A percentile compares a stretch with the other conserved stretches of the same genome.
Evolutionary conservation across 148 eudicot species (phyloP).

Genomic region (Spergularia marina): DNA sequence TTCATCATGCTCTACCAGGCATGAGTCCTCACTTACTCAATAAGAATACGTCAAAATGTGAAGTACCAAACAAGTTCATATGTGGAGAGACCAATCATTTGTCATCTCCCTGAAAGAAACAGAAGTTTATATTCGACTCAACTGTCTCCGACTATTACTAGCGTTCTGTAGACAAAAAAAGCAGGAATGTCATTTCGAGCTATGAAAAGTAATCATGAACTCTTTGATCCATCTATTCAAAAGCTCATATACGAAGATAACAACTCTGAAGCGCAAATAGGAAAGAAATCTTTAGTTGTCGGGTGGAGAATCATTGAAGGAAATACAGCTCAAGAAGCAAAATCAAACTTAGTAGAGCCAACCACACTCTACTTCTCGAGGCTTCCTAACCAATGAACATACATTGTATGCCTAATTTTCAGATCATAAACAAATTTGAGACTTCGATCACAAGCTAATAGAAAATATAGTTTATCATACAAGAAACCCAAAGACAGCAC

Average conservation of each 20-base stretch:
- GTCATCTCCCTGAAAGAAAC: not conserved
- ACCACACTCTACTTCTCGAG: no score
- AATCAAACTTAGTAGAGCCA: no score
- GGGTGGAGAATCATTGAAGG: no score
- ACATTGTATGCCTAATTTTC: no score
- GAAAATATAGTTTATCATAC: no score
- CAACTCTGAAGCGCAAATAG: not conserved
- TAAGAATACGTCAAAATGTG: not conserved
- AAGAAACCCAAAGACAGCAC: not conserved
- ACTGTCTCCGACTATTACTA: not conserved
- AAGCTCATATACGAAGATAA: no score
- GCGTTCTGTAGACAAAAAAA: constrained; percentile 3
- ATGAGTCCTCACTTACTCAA: not conserved
- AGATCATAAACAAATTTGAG: no score
- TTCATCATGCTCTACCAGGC: constrained; percentile 16
- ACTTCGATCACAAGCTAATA: no score
- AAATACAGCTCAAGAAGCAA: no score
- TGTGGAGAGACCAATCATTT: not conserved
- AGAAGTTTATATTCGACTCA: not conserved
- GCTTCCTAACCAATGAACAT: no score
- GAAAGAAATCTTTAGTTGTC: not conserved
- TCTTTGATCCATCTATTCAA: not conserved
- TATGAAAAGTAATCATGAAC: not conserved
- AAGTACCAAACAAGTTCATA: not conserved
- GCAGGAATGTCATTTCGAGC: not conserved